Evolutionary conservation across 2,329 filamentous ascomycete genomes (phyloP), one percentile per base, ranked within the genome.

Genomic region (Furcasterigmium furcatum): DNA sequence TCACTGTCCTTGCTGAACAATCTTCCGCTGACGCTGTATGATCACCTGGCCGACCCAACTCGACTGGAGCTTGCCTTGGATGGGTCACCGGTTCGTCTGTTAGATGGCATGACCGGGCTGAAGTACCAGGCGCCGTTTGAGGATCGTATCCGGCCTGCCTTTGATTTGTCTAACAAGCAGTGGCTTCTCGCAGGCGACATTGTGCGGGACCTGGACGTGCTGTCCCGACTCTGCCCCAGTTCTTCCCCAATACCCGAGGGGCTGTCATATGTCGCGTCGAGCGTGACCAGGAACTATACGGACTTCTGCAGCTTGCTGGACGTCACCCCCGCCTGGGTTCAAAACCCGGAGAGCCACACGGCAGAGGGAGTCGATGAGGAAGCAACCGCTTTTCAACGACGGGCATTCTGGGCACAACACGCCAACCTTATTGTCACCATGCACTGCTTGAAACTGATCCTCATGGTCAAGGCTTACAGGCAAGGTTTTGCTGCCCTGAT

Each of bases 361-460:
- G 25, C 25, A 2, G n/a, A 12, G 13, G 18, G 1, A n/a, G n/a
- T 18, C 13, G 0, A 6, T 2, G 18, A 25, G 25, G 10, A 42
- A 0, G 13, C 24, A 3, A 38, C 43, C 0, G 21, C 2, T 0
- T 32, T 38, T 4, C 45, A 41, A 6, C 41, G 1, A 9, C 29
- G 25, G 2, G 46, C 42, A 36, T 63, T 65, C 25, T 49, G 61
- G 16, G 67, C 70, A 10, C 70, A 72, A 40, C 61, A 59, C 10
- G 66, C 66, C 0, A 72, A 73, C 16, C 55, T 73, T 0, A 65
- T 71, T 22, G 63, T 68, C 9, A 65, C 67, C 0, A 58, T 64
- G n/a, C 65, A 72, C 21, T 71, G 68, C 18, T 46, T 72, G 5
- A 56, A 64, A 4, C 70, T 72, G 58, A 65, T 70, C 1, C 66